Evolutionary conservation across 208 protist genomes (phyloP), one percentile per base, ranked within the genome.

Genomic region (Endotrypanum monterogeii): DNA sequence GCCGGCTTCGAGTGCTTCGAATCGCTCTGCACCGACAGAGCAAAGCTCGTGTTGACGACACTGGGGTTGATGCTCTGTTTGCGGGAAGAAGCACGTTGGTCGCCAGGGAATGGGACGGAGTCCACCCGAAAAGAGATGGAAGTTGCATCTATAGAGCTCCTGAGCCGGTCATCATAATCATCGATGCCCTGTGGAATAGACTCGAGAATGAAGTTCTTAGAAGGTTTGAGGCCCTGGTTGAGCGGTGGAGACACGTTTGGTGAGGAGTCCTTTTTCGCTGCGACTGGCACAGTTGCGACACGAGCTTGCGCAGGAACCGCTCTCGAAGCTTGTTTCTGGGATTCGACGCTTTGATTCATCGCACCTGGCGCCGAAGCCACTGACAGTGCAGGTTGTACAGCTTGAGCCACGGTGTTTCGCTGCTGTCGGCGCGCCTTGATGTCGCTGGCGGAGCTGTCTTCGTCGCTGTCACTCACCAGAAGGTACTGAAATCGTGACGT

Each of bases 381-480:
- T 68, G n/a, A 82, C 51, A 39, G 71, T 35, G 35, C 81, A 52
- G 46, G 23, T 7, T n/a, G 20, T 37, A 86, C 70, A 32, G 86
- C 79, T 80, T 83, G 87, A 14, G 48, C 30, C 9, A 16, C 41
- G 44, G 50, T 75, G 73, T 58, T 80, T 30, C 50, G 78, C 56
- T 67, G 37, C 48, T 74, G 68, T 30, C 73, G 73, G 44, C 52
- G 73, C 20, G 51, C 57, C 39, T 79, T 37, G 11, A 72, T 76
- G 11, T 77, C 78, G 1, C 50, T 55, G 48, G 77, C 76, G 28
- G 67, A 72, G 74, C 78, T 89, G 77, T 89, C 83, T 37, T 85
- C 83, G 55, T 92, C 84, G 63, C 87, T 92, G 76, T 89, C 84
- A 14, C 58, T 77, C 35, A 91, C 76, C 57, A 83, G 48, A 57